phyloP scores from a whole-genome alignment of 2,329 filamentous ascomycete species.

The Monosporascus sp. region DNA sequence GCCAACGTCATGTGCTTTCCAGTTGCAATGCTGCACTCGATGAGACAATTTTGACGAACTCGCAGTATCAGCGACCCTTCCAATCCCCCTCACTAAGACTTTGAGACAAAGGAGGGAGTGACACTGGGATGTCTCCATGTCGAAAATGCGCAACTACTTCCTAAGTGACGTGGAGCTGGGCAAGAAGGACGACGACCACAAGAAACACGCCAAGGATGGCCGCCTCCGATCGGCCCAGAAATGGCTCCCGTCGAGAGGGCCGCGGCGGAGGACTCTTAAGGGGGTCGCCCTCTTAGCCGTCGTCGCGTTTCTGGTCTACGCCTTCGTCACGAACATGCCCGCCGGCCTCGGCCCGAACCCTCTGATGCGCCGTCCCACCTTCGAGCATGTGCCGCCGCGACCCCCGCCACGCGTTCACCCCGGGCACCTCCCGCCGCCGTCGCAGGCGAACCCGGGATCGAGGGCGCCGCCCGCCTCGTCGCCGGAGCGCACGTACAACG shows the following conservation, averaged over 20 bases:
- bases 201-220: conserved; percentile 24
- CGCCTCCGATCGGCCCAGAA: conserved; percentile 23
- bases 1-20: not conserved
- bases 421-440: conserved; percentile 1
- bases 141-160: conserved; percentile 42
- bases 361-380: conserved; percentile 33
- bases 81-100: not conserved
- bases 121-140: conserved; percentile 21
- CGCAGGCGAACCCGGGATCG: conserved; percentile 1
- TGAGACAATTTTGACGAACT: not conserved
- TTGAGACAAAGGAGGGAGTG: conserved; percentile 3
- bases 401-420: conserved; percentile 1
- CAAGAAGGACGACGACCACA: conserved; percentile 57
- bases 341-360: conserved; percentile 33
- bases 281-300: conserved; percentile 45
- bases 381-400: conserved; percentile 4
- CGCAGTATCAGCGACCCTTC: not conserved
- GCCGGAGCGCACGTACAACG: conserved; percentile 54
- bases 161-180: conserved; percentile 50
- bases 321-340: conserved; percentile 62
- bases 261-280: conserved; percentile 49
- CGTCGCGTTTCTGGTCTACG: conserved; percentile 50
- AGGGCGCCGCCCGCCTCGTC: conserved; percentile 2
- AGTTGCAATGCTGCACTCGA: not conserved
- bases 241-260: conserved; percentile 40